A percentile compares a stretch with the other conserved stretches of the same genome.
phyloP scores from a whole-genome alignment of 2,329 filamentous ascomycete species.

The Paecilomyces formosus region DNA sequence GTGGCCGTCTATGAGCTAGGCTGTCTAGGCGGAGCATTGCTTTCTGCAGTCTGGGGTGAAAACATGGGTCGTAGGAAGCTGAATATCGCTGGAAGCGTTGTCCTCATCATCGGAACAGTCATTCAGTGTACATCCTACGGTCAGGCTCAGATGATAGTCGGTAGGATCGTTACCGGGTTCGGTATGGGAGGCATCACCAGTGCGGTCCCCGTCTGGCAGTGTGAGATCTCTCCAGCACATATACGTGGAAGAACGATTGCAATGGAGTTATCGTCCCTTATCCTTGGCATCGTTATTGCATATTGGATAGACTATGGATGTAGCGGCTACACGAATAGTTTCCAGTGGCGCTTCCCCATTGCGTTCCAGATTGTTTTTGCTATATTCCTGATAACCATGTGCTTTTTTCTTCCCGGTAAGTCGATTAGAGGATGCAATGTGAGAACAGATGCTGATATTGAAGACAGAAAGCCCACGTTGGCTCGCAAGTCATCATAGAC shows the following conservation, averaged over 20 bases:
- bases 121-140: slow-evolving; percentile 1
- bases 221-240: slow-evolving; percentile 1
- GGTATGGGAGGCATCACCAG: slow-evolving; percentile 44
- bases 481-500: not conserved
- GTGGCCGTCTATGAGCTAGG: slow-evolving; percentile 6
- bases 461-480: not conserved
- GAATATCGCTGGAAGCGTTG: not conserved
- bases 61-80: slow-evolving; percentile 1
- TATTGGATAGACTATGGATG: slow-evolving; percentile 10
- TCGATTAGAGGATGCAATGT: not conserved
- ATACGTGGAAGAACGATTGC: slow-evolving; percentile 6
- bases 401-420: not conserved
- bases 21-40: slow-evolving; percentile 1
- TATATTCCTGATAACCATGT: not conserved
- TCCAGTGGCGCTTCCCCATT: slow-evolving; percentile 8
- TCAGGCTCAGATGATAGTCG: slow-evolving; percentile 38
- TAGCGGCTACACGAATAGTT: slow-evolving; percentile 5
- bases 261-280: slow-evolving; percentile 1
- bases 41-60: slow-evolving; percentile 1
- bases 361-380: slow-evolving; percentile 7
- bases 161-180: slow-evolving; percentile 38
- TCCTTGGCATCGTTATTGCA: slow-evolving; percentile 11
- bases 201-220: slow-evolving; percentile 40
- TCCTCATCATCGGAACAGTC: slow-evolving; percentile 3
- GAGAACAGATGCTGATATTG: not conserved